Evolutionary conservation across 169 alveolate species (phyloP), one percentile per base, ranked within the genome.

Genomic region (Eimeria brunetti): DNA sequence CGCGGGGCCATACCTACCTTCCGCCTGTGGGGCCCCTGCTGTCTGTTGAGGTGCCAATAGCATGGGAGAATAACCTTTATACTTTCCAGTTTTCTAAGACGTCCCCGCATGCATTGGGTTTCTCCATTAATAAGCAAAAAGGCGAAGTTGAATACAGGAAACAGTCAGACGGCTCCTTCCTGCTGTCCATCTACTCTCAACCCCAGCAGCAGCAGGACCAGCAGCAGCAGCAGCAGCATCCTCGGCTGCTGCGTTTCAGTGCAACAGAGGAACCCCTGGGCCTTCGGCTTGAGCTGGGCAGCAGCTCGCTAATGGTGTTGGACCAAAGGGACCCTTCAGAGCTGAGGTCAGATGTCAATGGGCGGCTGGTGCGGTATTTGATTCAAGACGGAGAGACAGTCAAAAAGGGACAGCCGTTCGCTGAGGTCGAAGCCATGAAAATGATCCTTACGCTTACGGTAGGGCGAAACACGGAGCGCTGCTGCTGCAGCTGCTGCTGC

Each of bases 361-460:
- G 96, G 2, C 49, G 89, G 53, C 89, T 94, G 38, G 96, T 94
- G 14, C 73, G 96, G 9, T 94, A 78, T 56, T 78, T 94, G 3
- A 91, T 86, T n/a, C 96, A 94, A n/a, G 97, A 97, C 89, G 98
- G 97, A 53, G 96, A 94, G 30, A 80, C 80, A 46, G 97, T 96
- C 24, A 95, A 91, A 71, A 97, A 95, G 95, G 97, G 97, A 56
- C 97, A 96, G 56, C 97, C 97, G 60, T 97, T 95, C 71, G 97
- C 96, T 27, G 98, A 97, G 91, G 97, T 97, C 11, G 98, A 97
- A 91, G 97, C 97, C 33, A 97, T 97, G 98, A 97, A 97, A 96
- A 97, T 97, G 97, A 95, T 97, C 89, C 96, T 97, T 97, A 96
- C 97, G 9, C 95, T 97, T 78, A 95, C 96, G 33, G 89, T 80